Percentiles rank a stretch among this genome's conserved stretches.
Conservation (phyloP, 2,329 filamentous ascomycete species). For the Ophiocordyceps robertsii region DNA sequence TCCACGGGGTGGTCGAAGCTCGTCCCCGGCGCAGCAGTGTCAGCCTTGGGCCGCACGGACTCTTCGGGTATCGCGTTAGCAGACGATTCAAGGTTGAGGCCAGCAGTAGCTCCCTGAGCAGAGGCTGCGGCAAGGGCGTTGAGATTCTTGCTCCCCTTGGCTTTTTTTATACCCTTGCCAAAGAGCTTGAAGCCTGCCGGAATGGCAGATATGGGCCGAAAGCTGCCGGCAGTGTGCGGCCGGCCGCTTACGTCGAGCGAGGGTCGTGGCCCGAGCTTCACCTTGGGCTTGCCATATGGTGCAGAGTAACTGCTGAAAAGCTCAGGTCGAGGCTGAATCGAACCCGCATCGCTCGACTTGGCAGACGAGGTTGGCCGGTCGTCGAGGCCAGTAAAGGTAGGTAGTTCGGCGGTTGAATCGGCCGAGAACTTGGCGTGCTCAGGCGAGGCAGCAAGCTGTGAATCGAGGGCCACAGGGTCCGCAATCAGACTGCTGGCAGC, state of each 20-base stretch:
- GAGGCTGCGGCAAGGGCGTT: constrained; percentile 8
- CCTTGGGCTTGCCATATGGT: constrained; percentile 55
- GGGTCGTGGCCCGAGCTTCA: constrained; percentile 79
- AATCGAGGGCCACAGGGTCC: constrained; percentile 34
- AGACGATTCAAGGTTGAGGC: constrained; percentile 21
- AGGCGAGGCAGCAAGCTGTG: constrained; percentile 35
- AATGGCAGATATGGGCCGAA: constrained; percentile 63
- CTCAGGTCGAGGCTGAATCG: constrained; percentile 29
- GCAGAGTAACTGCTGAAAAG: constrained; percentile 35
- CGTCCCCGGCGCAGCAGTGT: constrained; percentile 23
- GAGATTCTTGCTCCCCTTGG: constrained; percentile 14
- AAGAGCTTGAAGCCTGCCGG: constrained; percentile 68
- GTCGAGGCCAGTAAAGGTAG: constrained; percentile 35
- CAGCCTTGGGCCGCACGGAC: constrained; percentile 9
- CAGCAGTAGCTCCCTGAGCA: constrained; percentile 21
- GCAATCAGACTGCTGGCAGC: constrained; percentile 8
- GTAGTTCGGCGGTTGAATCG: constrained; percentile 33
- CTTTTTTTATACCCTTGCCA: constrained; percentile 42
- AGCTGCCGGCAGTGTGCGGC: constrained; percentile 47
- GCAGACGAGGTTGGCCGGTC: constrained; percentile 30
- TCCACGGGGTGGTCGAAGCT: constrained; percentile 32
- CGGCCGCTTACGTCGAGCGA: constrained; percentile 52
- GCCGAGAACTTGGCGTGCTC: constrained; percentile 34
- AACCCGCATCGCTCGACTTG: constrained; percentile 29
- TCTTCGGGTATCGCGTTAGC: constrained; percentile 23